phyloP scores from a whole-genome alignment of 306 rosid species.

The Alnus glutinosa region DNA sequence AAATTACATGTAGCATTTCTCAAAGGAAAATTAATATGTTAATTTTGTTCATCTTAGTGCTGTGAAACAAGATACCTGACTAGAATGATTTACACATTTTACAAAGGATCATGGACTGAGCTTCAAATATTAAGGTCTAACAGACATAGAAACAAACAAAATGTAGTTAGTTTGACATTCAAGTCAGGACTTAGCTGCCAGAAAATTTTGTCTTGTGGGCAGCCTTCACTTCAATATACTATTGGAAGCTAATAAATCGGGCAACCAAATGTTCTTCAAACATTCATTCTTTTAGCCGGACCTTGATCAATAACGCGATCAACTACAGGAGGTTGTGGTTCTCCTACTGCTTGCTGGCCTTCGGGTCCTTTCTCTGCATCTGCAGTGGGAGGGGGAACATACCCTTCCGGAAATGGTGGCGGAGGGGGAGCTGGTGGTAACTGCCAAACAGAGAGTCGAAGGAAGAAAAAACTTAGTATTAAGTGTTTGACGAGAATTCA shows the following conservation, averaged over 20 bases:
- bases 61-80: background rate
- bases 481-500: background rate
- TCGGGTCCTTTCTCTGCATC: conserved; percentile 71
- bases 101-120: background rate
- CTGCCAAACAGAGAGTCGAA: conserved; percentile 40
- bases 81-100: background rate
- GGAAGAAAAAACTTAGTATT: background rate
- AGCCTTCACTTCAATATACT: background rate
- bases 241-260: background rate
- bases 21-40: background rate
- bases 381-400: conserved; percentile 52
- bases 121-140: background rate
- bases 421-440: conserved; percentile 85
- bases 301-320: conserved; percentile 94
- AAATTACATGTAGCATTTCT: too few species aligned
- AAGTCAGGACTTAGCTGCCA: background rate
- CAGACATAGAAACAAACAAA: background rate
- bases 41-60: background rate
- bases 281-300: conserved; percentile 81
- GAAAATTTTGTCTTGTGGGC: background rate
- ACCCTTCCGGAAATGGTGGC: conserved; percentile 92
- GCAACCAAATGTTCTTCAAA: conserved; percentile 29
- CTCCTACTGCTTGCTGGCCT: conserved; percentile 64
- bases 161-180: background rate
- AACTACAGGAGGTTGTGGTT: conserved; percentile 56